Evolutionary conservation across 2,329 filamentous ascomycete genomes (phyloP).

Genomic region (Lecanicillium sp.): DNA sequence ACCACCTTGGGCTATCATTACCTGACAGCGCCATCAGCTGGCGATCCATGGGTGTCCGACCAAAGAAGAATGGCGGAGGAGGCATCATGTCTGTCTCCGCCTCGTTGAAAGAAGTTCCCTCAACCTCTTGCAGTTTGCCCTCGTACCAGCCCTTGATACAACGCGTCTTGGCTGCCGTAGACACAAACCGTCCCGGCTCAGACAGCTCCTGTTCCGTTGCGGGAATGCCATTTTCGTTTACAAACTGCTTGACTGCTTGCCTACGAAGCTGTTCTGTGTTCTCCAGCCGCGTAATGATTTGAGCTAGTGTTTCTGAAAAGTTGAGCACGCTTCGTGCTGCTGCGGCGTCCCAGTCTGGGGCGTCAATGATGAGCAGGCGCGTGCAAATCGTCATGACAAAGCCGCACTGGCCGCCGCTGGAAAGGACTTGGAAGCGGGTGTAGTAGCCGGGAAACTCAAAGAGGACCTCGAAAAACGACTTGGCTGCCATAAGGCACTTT

Average conservation of each 20-base stretch:
- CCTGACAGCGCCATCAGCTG: conserved; percentile 1
- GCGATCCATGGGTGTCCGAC: no score
- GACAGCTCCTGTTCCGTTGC: conserved; percentile 14
- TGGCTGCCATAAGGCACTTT: conserved; percentile 25
- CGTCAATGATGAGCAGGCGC: conserved; percentile 14
- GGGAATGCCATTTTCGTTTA: conserved; percentile 3
- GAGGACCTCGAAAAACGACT: conserved; percentile 23
- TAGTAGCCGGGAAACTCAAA: conserved; percentile 19
- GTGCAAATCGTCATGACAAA: conserved; percentile 19
- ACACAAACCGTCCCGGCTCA: conserved; percentile 12
- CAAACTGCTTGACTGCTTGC: conserved; percentile 12
- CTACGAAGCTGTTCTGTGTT: conserved; percentile 3
- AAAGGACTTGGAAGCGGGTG: conserved; percentile 16
- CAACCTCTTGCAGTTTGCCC: conserved; percentile 13
- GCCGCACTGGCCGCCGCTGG: conserved; percentile 16
- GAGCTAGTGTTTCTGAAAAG: conserved; percentile 2
- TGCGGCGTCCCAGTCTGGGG: conserved; percentile 7
- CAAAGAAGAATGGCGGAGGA: background rate
- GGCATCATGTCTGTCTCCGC: conserved; percentile 1
- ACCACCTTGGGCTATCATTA: conserved; percentile 11
- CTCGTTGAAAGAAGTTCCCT: background rate
- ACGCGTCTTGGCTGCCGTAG: conserved; percentile 15
- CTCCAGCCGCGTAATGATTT: conserved; percentile 12
- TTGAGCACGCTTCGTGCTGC: conserved; percentile 6
- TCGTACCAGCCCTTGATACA: conserved; percentile 25